Evolutionary conservation across 1,284 basidiomycete species (phyloP), one percentile per base, ranked within the genome.

Genomic region (Cystobasidium slooffiae): DNA sequence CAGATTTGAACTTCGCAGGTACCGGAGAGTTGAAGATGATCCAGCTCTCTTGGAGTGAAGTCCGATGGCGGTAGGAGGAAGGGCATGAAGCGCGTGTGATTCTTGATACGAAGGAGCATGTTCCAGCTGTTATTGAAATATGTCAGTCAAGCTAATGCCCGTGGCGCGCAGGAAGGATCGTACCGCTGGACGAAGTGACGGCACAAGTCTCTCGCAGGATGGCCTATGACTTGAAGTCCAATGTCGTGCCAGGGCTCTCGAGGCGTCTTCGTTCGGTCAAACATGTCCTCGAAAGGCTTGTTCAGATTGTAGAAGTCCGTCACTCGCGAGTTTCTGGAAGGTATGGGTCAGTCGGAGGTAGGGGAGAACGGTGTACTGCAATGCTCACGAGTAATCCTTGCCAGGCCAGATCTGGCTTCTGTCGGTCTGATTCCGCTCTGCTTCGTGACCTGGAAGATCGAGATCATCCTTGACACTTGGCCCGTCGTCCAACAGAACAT

Each of bases 191-290:
- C 88, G 79, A 99, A 99, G 83, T 99, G 97, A 51, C 97, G 88
- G 75, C 92, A 93, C 8, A 99, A 84, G 83, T 99, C 97, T 41
- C 97, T 87, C 20, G 96, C 94, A 37, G 97, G 97, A 81, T 97
- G 95, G 2, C 97, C 97, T 18, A 98, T 91, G 39, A 99, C 88
- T 82, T 99, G 97, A 84, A 98, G 86, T 0, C 90, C 93, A 31
- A 97, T 92, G 81, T 99, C 97, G 83, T 99, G 97, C 96, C 96
- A 99, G 31, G 97, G 95, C 94, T 99, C 98, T 39, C 97, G 87
- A 0, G 96, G 93, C 37, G 92, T 87, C 81, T 91, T 95, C 7
- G 86, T 84, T 53, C 97, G 88, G 79, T 97, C 92, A 80, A 97
- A 94, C 88, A 97, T 91, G 81, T 98, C 94, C 77, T 97, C 92